Conservation (phyloP, 1,284 basidiomycete genomes). For the Trichosporon sp. region DNA sequence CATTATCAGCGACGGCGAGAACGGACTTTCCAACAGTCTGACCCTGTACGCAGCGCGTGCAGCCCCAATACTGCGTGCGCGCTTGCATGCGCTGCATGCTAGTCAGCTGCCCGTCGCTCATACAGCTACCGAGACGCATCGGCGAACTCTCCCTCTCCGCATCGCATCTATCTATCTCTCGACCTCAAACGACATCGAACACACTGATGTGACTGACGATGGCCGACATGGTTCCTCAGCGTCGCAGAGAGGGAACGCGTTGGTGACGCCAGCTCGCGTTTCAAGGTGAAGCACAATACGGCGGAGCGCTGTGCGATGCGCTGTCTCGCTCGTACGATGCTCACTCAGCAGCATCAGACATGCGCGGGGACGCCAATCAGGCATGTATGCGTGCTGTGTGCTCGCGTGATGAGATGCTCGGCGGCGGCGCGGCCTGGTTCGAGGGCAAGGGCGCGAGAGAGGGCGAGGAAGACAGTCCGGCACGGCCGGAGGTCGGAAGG, state of each 20-base stretch:
- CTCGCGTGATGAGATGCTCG: background rate
- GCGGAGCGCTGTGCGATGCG: background rate
- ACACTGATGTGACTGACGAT: conserved; percentile 2
- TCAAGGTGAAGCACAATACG: background rate
- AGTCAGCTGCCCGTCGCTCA: background rate
- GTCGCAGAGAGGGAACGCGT: background rate
- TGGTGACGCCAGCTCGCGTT: background rate
- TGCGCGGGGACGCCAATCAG: background rate
- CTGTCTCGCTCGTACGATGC: conserved; percentile 13
- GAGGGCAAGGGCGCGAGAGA: background rate
- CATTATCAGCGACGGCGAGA: background rate
- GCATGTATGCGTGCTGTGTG: background rate
- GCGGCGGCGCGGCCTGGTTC: too few species aligned
- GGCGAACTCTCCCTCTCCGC: background rate
- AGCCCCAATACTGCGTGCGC: background rate
- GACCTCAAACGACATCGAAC: background rate
- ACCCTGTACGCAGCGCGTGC: background rate
- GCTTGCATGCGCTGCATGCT: background rate
- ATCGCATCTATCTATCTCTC: background rate
- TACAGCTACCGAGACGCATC: background rate
- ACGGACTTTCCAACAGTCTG: background rate
- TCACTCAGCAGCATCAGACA: background rate
- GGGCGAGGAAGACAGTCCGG: background rate
- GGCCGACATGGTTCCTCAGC: background rate
- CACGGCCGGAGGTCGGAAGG: background rate